Percentiles rank a stretch among this genome's conserved stretches.
Conservation (phyloP, 208 protist genomes). For the Leishmania lainsoni region DNA sequence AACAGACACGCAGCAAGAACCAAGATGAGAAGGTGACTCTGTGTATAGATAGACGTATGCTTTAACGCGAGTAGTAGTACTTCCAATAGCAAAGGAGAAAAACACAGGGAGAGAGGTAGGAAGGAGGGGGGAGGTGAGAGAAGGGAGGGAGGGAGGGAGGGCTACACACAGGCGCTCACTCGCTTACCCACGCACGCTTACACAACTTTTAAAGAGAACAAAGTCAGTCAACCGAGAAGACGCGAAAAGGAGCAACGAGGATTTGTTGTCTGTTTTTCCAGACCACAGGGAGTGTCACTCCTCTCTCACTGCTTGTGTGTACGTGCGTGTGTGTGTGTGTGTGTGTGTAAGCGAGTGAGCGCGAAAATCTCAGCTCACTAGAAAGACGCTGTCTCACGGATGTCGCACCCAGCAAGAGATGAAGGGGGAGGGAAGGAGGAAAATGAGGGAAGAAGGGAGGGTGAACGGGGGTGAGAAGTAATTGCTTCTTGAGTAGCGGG, state of each 20-base stretch:
- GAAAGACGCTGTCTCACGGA: not conserved
- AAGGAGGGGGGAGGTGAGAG: not conserved
- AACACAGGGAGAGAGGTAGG: not conserved
- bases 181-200: not conserved
- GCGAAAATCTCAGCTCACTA: not conserved
- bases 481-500: not conserved
- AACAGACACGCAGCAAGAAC: too few species aligned
- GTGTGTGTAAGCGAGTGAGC: not conserved
- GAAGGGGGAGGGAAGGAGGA: not conserved
- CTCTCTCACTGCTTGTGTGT: not conserved
- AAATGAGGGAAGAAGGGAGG: not conserved
- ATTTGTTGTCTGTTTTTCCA: not conserved
- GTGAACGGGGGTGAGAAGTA: not conserved
- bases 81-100: not conserved
- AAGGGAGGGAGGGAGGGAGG: not conserved
- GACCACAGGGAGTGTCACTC: not conserved
- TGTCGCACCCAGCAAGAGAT: not conserved
- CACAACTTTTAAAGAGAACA: not conserved
- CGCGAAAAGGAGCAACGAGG: not conserved
- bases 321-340: constrained; percentile 2
- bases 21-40: too few species aligned
- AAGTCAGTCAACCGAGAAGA: not conserved
- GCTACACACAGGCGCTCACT: not conserved
- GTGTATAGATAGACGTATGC: not conserved
- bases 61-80: not conserved